These are phyloP conservation scores for Laguncularia racemosa DNA, from an alignment of 345 rosid genomes.

Conservation along the genomic window DNA sequence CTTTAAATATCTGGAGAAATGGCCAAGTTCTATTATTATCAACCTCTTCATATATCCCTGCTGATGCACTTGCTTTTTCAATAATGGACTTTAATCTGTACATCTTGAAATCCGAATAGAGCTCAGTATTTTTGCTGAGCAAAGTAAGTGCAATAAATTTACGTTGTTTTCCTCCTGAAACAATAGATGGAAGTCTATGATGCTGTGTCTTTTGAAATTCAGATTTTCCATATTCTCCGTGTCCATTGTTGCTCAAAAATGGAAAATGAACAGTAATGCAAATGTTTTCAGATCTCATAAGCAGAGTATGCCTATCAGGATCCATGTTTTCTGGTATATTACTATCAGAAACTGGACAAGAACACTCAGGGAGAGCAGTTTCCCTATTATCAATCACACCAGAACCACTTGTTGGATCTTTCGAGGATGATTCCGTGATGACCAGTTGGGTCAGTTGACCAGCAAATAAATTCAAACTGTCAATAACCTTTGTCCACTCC, in stretches of 20 bases:
- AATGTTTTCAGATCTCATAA: slow-evolving; percentile 46
- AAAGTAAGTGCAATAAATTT: slow-evolving; percentile 42
- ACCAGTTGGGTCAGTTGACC: slow-evolving; percentile 26
- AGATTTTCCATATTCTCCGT: slow-evolving; percentile 21
- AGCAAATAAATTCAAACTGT: slow-evolving; percentile 26
- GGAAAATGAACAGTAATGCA: slow-evolving; percentile 54
- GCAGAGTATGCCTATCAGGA: slow-evolving; percentile 14
- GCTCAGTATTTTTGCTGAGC: slow-evolving; percentile 34
- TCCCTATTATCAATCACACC: slow-evolving; percentile 8
- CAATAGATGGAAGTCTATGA: slow-evolving; percentile 18
- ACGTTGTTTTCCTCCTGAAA: slow-evolving; percentile 27
- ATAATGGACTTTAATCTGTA: slow-evolving; percentile 41
- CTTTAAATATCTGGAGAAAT: slow-evolving; percentile 49
- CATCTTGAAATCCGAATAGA: slow-evolving; percentile 29
- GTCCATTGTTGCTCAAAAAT: slow-evolving; percentile 22
- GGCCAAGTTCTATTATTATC: slow-evolving; percentile 40
- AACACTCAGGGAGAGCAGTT: slow-evolving; percentile 18
- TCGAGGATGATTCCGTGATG: slow-evolving; percentile 13
- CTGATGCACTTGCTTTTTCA: slow-evolving; percentile 38
- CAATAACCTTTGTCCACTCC: slow-evolving; percentile 52
- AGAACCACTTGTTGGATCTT: slow-evolving; percentile 8
- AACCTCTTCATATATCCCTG: slow-evolving; percentile 29
- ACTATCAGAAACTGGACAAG: slow-evolving; percentile 18
- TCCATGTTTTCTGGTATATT: slow-evolving; percentile 17
- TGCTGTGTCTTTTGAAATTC: slow-evolving; percentile 20